phyloP scores from a whole-genome alignment of 2,329 filamentous ascomycete species.

The Talaromyces marneffei region DNA sequence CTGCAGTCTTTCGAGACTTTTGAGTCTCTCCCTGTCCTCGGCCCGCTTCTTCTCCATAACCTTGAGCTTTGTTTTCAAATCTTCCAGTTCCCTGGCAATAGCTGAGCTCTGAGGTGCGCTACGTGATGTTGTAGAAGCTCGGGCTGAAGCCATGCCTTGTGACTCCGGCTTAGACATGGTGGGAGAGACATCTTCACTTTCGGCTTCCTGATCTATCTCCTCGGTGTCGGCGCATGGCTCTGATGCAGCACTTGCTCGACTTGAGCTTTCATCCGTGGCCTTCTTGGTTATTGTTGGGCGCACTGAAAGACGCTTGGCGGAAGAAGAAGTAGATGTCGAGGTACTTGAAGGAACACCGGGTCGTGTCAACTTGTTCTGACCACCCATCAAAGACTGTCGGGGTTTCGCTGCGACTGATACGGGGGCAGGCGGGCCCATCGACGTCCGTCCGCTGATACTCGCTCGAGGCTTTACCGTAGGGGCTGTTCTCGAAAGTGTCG shows the following conservation, averaged over 20 bases:
- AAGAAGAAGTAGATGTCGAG: slow-evolving; percentile 19
- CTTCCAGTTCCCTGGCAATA: slow-evolving; percentile 66
- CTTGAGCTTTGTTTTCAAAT: slow-evolving; percentile 79
- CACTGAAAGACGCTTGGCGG: slow-evolving; percentile 31
- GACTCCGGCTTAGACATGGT: slow-evolving; percentile 22
- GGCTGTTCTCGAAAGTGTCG: slow-evolving; percentile 47
- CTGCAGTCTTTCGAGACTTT: slow-evolving; percentile 69
- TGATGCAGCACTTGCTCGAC: slow-evolving; percentile 22
- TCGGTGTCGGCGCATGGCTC: slow-evolving; percentile 28
- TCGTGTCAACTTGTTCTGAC: slow-evolving; percentile 29
- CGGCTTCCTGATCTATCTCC: slow-evolving; percentile 21
- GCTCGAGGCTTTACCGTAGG: slow-evolving; percentile 49
- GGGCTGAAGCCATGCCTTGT: slow-evolving; percentile 21
- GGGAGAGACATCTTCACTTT: slow-evolving; percentile 19
- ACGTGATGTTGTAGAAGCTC: slow-evolving; percentile 27
- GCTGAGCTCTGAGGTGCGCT: slow-evolving; percentile 46
- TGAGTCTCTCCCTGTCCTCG: slow-evolving; percentile 81
- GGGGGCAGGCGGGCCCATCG: slow-evolving; percentile 60
- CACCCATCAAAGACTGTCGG: slow-evolving; percentile 36
- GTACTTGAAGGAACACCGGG: slow-evolving; percentile 25
- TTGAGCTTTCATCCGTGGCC: slow-evolving; percentile 24
- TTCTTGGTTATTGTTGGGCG: slow-evolving; percentile 25
- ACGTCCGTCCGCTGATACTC: slow-evolving; percentile 52
- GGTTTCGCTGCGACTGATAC: slow-evolving; percentile 29
- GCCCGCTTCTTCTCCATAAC: slow-evolving; percentile 79